These are phyloP conservation scores for Cordyceps militaris DNA, from an alignment of 2,329 filamentous ascomycete species.

Conservation along the genomic window DNA sequence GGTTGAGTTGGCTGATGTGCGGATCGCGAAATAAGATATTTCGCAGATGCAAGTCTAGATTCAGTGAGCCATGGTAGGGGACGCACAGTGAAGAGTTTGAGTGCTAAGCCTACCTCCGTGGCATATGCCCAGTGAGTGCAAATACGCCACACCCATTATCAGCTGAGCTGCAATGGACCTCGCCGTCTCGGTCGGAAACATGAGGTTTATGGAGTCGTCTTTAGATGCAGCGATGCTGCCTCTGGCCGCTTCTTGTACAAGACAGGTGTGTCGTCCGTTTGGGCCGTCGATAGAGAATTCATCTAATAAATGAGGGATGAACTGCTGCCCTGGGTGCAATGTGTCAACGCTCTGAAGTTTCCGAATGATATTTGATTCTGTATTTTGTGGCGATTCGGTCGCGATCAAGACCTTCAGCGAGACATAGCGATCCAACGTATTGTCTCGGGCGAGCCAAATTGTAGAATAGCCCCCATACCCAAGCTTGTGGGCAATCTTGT, in stretches of 20 bases:
- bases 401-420: conserved; percentile 26
- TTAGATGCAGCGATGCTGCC: conserved; percentile 17
- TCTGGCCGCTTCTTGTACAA: conserved; percentile 18
- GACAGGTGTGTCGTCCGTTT: conserved; percentile 20
- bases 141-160: conserved; percentile 21
- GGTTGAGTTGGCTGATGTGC: conserved; percentile 2
- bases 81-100: background rate
- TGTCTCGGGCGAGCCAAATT: conserved; percentile 33
- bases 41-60: conserved; percentile 22
- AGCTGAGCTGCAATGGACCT: conserved; percentile 14
- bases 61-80: background rate
- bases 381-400: conserved; percentile 11
- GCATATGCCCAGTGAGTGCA: conserved; percentile 16
- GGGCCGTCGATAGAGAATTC: conserved; percentile 17
- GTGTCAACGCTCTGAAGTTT: background rate
- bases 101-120: conserved; percentile 1
- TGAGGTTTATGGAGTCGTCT: conserved; percentile 8
- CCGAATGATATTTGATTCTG: background rate
- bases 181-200: conserved; percentile 6
- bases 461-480: conserved; percentile 32
- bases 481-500: conserved; percentile 30
- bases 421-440: conserved; percentile 20
- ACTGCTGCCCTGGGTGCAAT: background rate
- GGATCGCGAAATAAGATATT: conserved; percentile 21
- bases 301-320: conserved; percentile 17